Conservation (phyloP, 768 basidiomycete species). For the Chalciporus pseudorubinellus region DNA sequence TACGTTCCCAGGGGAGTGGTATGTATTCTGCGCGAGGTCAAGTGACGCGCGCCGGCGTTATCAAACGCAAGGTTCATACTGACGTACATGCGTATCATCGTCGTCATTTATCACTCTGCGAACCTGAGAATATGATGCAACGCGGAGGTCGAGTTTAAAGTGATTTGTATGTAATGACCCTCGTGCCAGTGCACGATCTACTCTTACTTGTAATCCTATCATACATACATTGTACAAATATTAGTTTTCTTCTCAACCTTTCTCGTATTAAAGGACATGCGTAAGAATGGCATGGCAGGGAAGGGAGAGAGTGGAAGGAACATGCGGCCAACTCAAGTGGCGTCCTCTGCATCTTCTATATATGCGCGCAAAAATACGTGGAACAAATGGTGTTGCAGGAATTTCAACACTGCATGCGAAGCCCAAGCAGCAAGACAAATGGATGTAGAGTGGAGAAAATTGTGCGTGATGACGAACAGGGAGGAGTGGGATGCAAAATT, state of each 20-base stretch:
- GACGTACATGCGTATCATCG: background rate
- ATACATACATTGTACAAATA: slow-evolving; percentile 26
- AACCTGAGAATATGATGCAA: background rate
- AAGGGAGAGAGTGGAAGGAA: slow-evolving; percentile 18
- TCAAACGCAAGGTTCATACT: background rate
- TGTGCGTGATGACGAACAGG: slow-evolving; percentile 11
- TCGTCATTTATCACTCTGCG: background rate
- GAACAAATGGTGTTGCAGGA: background rate
- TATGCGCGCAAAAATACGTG: slow-evolving; percentile 11
- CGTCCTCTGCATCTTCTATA: slow-evolving; percentile 22
- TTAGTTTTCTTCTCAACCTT: slow-evolving; percentile 13
- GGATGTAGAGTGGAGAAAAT: slow-evolving; percentile 8
- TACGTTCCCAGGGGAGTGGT: background rate
- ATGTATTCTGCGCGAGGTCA: background rate
- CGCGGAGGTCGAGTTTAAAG: background rate
- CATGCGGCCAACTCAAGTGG: slow-evolving; percentile 19
- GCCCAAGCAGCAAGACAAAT: slow-evolving; percentile 11
- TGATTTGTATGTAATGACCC: background rate
- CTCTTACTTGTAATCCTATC: slow-evolving; percentile 22
- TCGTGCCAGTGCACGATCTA: slow-evolving; percentile 24
- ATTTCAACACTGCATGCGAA: slow-evolving; percentile 2
- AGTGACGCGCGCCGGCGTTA: too few species aligned
- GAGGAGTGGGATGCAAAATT: slow-evolving; percentile 9
- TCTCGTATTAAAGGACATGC: slow-evolving; percentile 19
- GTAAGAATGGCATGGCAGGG: slow-evolving; percentile 12